Evolutionary conservation across 2,329 filamentous ascomycete genomes (phyloP).

Genomic region (Colletotrichum liaoningense): DNA sequence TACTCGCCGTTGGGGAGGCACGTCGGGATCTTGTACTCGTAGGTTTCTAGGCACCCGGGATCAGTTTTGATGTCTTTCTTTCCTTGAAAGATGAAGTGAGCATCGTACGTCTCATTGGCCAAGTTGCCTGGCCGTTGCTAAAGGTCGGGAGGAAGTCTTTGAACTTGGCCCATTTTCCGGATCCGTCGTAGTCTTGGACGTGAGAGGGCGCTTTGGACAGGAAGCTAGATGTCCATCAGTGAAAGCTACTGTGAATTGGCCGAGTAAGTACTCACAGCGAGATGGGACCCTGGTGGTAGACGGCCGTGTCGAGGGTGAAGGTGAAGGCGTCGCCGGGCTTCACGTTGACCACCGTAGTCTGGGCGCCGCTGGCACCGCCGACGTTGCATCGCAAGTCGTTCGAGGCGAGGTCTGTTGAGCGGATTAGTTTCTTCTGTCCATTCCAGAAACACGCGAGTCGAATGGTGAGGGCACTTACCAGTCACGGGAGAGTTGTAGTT

Average conservation of each 20-base stretch:
- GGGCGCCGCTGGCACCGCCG: slow-evolving; percentile 44
- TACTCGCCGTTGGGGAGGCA: slow-evolving; percentile 67
- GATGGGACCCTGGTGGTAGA: slow-evolving; percentile 53
- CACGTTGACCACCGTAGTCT: slow-evolving; percentile 46
- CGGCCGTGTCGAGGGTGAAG: slow-evolving; percentile 50
- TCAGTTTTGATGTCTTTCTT: background rate
- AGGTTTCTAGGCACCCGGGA: slow-evolving; percentile 39
- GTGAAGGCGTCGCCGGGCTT: slow-evolving; percentile 49
- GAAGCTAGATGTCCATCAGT: slow-evolving; percentile 42
- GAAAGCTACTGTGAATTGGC: background rate
- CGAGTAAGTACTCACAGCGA: slow-evolving; percentile 43
- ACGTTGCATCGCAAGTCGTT: slow-evolving; percentile 53
- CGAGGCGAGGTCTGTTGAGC: slow-evolving; percentile 46
- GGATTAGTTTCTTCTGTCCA: background rate
- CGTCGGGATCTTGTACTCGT: slow-evolving; percentile 57
- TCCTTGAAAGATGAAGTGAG: too few relatives aligned
- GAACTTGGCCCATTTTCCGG: slow-evolving; percentile 54
- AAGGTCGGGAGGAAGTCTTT: slow-evolving; percentile 50
- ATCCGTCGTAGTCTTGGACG: slow-evolving; percentile 49
- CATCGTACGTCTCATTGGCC: slow-evolving; percentile 44
- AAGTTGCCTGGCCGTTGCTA: slow-evolving; percentile 43
- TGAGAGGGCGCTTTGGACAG: slow-evolving; percentile 50
- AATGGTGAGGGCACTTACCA: slow-evolving; percentile 26
- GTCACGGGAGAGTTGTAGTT: slow-evolving; percentile 51
- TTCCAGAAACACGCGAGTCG: too few relatives aligned